Evolutionary conservation across 768 basidiomycete species (phyloP).

Genomic region (Daedalea quercina): DNA sequence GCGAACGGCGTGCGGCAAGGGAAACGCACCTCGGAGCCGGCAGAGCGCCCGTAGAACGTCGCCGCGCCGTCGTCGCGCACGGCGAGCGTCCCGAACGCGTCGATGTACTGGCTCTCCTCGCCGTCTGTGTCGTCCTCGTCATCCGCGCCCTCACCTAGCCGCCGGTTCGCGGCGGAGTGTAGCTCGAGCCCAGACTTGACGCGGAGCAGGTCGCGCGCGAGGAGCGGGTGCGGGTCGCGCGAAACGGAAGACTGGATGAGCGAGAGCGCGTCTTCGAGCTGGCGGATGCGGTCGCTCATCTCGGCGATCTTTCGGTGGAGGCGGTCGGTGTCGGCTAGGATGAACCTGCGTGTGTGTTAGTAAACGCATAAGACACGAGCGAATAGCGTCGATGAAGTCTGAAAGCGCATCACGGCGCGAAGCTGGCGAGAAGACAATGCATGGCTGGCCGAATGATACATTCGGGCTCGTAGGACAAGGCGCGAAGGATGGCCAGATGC

Average conservation of each 20-base stretch:
- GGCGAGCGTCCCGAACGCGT: slow-evolving; percentile 55
- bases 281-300: slow-evolving; percentile 64
- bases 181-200: slow-evolving; percentile 53
- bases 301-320: slow-evolving; percentile 58
- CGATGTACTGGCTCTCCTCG: slow-evolving; percentile 21
- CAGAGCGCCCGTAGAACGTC: slow-evolving; percentile 71
- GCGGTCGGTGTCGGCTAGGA: slow-evolving; percentile 58
- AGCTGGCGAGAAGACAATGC: too few relatives aligned
- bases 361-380: too few relatives aligned
- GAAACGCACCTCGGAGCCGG: slow-evolving; percentile 60
- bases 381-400: too few relatives aligned
- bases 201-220: slow-evolving; percentile 43
- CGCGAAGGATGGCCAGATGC: too few relatives aligned
- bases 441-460: too few relatives aligned
- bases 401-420: too few relatives aligned
- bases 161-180: slow-evolving; percentile 20
- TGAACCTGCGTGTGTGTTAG: slow-evolving; percentile 35
- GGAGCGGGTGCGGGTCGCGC: slow-evolving; percentile 50
- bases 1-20: not conserved
- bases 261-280: slow-evolving; percentile 61
- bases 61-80: slow-evolving; percentile 60
- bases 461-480: too few relatives aligned
- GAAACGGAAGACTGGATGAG: slow-evolving; percentile 52
- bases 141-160: not conserved
- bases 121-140: slow-evolving; percentile 19